Evolutionary conservation across 2,329 filamentous ascomycete species (phyloP).

Genomic region (Cladosporium oxysporum): DNA sequence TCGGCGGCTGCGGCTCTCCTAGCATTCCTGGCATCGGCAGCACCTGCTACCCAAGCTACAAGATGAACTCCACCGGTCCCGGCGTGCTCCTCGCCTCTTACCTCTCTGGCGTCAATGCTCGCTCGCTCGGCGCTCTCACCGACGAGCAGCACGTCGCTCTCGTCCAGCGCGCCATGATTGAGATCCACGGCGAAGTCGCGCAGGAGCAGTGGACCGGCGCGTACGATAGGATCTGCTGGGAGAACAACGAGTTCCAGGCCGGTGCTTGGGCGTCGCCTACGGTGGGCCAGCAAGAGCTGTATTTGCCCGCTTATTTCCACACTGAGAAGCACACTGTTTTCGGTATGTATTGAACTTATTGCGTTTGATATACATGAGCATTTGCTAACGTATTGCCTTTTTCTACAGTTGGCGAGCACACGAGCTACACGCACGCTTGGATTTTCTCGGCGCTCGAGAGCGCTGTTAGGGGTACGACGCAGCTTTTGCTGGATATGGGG

Average conservation of each 20-base stretch:
- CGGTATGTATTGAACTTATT: conserved; percentile 22
- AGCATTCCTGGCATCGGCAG: conserved; percentile 63
- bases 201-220: conserved; percentile 64
- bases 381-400: background rate
- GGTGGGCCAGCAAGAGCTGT: conserved; percentile 67
- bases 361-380: background rate
- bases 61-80: conserved; percentile 63
- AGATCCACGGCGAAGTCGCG: conserved; percentile 65
- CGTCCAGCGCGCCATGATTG: conserved; percentile 65
- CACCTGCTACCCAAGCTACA: conserved; percentile 68
- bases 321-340: conserved; percentile 71
- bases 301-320: conserved; percentile 71
- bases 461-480: conserved; percentile 64
- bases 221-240: conserved; percentile 67
- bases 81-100: conserved; percentile 65
- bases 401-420: conserved; percentile 57
- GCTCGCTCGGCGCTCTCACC: conserved; percentile 50
- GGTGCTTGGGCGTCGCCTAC: conserved; percentile 62
- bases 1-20: conserved; percentile 63
- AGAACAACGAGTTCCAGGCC: conserved; percentile 60
- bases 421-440: conserved; percentile 71
- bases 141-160: conserved; percentile 64
- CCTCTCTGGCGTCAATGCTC: conserved; percentile 48
- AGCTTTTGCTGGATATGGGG: conserved; percentile 64
- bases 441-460: conserved; percentile 68